Percentiles rank a stretch among this genome's conserved stretches.
Conservation (phyloP, 164 flowering plant species). For the Saururus chinensis region DNA sequence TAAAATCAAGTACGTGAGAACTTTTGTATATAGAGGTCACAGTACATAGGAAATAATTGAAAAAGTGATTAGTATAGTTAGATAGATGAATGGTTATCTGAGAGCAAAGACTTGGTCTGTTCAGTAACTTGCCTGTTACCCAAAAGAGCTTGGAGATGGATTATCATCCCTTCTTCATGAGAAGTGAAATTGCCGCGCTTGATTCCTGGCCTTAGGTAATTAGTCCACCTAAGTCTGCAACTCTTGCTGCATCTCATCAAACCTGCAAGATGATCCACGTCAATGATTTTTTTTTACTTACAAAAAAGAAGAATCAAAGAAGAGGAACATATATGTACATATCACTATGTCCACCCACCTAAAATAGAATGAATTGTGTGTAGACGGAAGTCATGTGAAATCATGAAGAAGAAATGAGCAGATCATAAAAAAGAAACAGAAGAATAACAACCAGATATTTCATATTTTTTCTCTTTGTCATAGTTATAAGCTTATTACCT, state of each 20-base stretch:
- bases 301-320: too few species aligned
- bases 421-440: background rate
- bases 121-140: constrained; percentile 62
- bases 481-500: constrained; percentile 9
- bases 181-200: constrained; percentile 87
- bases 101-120: background rate
- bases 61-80: too few species aligned
- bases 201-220: constrained; percentile 88
- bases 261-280: constrained; percentile 20
- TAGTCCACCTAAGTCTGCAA: constrained; percentile 94
- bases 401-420: background rate
- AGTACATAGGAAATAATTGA: too few species aligned
- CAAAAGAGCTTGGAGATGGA: constrained; percentile 74
- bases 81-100: too few species aligned
- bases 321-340: too few species aligned
- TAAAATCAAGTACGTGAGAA: too few species aligned
- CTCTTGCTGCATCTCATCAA: constrained; percentile 90
- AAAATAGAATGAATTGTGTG: background rate
- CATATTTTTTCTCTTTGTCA: background rate
- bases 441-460: background rate
- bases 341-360: too few species aligned
- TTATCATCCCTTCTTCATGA: constrained; percentile 89
- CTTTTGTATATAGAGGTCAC: too few species aligned
- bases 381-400: background rate
- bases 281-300: background rate